These are phyloP conservation scores for Bondarzewia mesenterica DNA, from an alignment of 1,284 basidiomycete species.

Conservation along the genomic window DNA sequence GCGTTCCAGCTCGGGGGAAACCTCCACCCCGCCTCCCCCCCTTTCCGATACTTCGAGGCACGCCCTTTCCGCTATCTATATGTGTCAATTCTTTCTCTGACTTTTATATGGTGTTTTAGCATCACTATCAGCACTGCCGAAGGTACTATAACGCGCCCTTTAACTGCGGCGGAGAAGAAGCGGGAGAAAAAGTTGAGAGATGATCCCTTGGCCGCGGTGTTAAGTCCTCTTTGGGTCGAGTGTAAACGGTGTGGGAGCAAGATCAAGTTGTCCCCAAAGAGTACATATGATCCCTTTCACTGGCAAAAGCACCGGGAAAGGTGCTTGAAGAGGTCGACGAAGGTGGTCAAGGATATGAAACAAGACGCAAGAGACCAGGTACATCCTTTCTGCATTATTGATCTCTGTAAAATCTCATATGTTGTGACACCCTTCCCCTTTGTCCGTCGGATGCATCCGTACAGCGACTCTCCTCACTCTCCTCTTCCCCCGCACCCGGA, in stretches of 20 bases:
- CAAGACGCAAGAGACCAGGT: conserved; percentile 14
- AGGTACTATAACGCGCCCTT: conserved; percentile 7
- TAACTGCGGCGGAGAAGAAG: conserved; percentile 23
- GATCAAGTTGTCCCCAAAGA: conserved; percentile 64
- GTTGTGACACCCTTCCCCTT: background rate
- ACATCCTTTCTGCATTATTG: background rate
- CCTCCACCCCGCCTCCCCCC: background rate
- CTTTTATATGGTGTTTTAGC: background rate
- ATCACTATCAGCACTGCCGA: background rate
- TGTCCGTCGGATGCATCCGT: background rate
- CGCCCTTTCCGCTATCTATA: background rate
- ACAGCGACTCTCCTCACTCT: conserved; percentile 2
- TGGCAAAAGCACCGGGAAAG: conserved; percentile 57
- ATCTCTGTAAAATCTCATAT: background rate
- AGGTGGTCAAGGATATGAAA: conserved; percentile 14
- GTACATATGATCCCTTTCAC: conserved; percentile 56
- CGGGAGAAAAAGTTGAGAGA: conserved; percentile 41
- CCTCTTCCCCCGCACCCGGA: conserved; percentile 5
- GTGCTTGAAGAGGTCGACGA: conserved; percentile 32
- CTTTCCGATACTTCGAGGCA: background rate
- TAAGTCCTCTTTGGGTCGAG: conserved; percentile 42
- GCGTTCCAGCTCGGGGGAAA: background rate
- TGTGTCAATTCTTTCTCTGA: background rate
- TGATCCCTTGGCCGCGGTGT: conserved; percentile 44
- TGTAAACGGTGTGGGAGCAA: conserved; percentile 46